Conservation (phyloP, 495 filamentous ascomycete genomes). For the Aspergillus funiculosus region DNA sequence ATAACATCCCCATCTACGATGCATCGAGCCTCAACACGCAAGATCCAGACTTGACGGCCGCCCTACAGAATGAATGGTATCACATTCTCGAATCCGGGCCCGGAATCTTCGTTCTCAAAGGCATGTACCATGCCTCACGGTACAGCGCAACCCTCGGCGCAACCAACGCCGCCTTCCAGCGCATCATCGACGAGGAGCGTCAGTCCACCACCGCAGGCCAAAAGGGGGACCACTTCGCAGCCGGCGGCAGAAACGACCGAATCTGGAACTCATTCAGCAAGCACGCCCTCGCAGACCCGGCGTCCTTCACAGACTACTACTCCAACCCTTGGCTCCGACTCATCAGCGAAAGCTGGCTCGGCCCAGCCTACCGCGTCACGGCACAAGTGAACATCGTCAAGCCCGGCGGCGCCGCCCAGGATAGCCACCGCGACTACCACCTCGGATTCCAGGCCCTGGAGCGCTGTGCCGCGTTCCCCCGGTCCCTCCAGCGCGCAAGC, state of each 20-base stretch:
- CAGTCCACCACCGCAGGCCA: slow-evolving; percentile 5
- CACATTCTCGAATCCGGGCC: slow-evolving; percentile 47
- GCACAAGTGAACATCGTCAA: slow-evolving; percentile 53
- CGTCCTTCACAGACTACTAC: slow-evolving; percentile 48
- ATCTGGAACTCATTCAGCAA: slow-evolving; percentile 58
- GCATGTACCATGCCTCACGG: slow-evolving; percentile 34
- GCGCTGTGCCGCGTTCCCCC: slow-evolving; percentile 34
- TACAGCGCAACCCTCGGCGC: slow-evolving; percentile 29
- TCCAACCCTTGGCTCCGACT: slow-evolving; percentile 46
- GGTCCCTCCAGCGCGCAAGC: slow-evolving; percentile 37
- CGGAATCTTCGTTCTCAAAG: slow-evolving; percentile 47
- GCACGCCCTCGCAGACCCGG: slow-evolving; percentile 41
- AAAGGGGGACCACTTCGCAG: slow-evolving; percentile 53
- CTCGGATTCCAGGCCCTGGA: slow-evolving; percentile 47
- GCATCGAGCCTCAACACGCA: slow-evolving; percentile 24
- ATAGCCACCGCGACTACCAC: slow-evolving; percentile 53
- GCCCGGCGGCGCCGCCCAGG: slow-evolving; percentile 46
- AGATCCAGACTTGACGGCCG: slow-evolving; percentile 14
- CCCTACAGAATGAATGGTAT: slow-evolving; percentile 52
- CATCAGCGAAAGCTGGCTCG: slow-evolving; percentile 46
- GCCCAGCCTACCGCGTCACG: slow-evolving; percentile 48
- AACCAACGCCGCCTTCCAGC: slow-evolving; percentile 38
- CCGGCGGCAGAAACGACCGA: slow-evolving; percentile 42
- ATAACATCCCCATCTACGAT: slow-evolving; percentile 51
- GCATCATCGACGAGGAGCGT: slow-evolving; percentile 40